Evolutionary conservation across 2,329 filamentous ascomycete genomes (phyloP), one percentile per base, ranked within the genome.

Genomic region (Camptophora hylomeconis): DNA sequence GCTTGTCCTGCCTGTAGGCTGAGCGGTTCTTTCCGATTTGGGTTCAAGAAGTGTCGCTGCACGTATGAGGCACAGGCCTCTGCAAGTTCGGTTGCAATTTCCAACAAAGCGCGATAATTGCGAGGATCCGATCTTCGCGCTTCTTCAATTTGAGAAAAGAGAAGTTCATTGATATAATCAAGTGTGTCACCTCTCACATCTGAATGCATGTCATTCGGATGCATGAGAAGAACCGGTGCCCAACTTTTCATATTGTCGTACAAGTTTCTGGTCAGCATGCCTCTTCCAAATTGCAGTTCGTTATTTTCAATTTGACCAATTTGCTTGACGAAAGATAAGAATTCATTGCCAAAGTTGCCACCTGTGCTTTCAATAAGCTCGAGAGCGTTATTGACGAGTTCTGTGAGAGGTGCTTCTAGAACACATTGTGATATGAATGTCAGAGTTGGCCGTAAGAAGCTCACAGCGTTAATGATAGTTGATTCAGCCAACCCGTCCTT

Each of bases 381-480:
- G 18, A 62, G 53, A 27, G 56, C 51, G 23, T 53, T 55, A 24
- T 54, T 51, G 22, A 60, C 51, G 20, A 64, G 14, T 45, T 42
- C 14, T 50, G 28, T 20, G 62, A 48, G 19, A 51, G 48, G n/a
- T 48, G 44, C 20, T 51, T 46, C 17, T 53, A 47, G 6, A 50
- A 48, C 23, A 52, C 50, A 29, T 42, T 42, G 26, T 54, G 46
- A 36, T n/a, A 72, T 65, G 42, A 75, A 79, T 0, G 60, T 47
- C 17, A 63, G 45, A 3, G 69, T 67, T 10, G 63, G 67, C n/a
- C 66, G 62, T 11, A 81, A 56, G 42, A 65, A 79, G 2, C 72
- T 65, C 10, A 61, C 57, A 10, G 65, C 60, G 8, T 67, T 61
- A n/a, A n/a, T n/a, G n/a, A n/a, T n/a, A n/a, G n/a, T n/a, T n/a